Evolutionary conservation across 1,284 basidiomycete species (phyloP).

Genomic region (Ceratobasidium theobromae): DNA sequence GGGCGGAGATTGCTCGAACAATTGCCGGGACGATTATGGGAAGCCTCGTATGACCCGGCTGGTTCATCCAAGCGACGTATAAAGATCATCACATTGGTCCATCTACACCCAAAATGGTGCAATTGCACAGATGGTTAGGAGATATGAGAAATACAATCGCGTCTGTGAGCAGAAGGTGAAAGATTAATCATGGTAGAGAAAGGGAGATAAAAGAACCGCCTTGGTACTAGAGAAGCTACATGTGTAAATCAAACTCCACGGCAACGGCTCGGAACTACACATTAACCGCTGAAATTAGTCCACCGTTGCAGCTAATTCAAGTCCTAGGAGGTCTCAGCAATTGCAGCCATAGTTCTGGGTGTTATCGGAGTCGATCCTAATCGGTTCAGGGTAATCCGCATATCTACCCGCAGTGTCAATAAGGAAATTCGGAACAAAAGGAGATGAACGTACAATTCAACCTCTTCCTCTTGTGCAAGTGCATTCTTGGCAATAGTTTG

Average conservation of each 20-base stretch:
- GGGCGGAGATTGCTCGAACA: conserved; percentile 29
- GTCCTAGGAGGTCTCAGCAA: conserved; percentile 56
- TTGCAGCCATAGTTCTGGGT: conserved; percentile 92
- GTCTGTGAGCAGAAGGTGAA: neutral
- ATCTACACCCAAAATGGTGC: conserved; percentile 9
- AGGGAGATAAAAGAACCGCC: conserved; percentile 8
- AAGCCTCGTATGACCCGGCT: neutral
- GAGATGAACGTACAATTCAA: conserved; percentile 67
- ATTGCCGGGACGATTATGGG: conserved; percentile 6
- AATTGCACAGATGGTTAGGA: conserved; percentile 17
- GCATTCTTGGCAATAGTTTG: conserved; percentile 99
- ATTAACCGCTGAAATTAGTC: neutral
- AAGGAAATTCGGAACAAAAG: neutral
- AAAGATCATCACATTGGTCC: conserved; percentile 21
- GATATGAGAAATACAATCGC: conserved; percentile 26
- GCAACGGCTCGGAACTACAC: neutral
- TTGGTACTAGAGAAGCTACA: conserved; percentile 4
- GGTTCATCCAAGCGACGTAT: neutral
- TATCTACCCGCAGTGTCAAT: conserved; percentile 57
- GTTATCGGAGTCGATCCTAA: conserved; percentile 92
- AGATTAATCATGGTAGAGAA: neutral
- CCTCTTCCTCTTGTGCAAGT: conserved; percentile 93
- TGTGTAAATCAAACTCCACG: neutral
- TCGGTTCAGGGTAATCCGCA: conserved; percentile 98
- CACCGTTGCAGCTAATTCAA: neutral